Percentiles rank a stretch among this genome's conserved stretches.
Evolutionary conservation across 73 alveolate species (phyloP).

Genomic region (Tetrahymena thermophila): DNA sequence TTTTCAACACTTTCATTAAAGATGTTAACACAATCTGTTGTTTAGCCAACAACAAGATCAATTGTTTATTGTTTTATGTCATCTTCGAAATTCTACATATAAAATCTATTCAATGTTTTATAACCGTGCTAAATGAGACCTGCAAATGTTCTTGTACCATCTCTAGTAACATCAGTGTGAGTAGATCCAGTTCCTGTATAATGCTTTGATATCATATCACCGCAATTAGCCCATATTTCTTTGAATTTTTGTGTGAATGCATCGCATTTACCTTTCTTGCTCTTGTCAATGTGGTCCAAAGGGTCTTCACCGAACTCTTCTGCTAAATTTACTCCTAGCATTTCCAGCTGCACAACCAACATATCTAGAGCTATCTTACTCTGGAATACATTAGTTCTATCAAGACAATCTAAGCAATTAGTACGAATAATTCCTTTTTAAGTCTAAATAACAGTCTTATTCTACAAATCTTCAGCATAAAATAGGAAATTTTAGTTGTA

Average conservation of each 20-base stretch:
- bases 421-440: slow-evolving; percentile 82
- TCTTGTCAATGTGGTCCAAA: background rate
- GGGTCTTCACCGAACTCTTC: slow-evolving; percentile 20
- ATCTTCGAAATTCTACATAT: slow-evolving; percentile 55
- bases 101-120: slow-evolving; percentile 59
- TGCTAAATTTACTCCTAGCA: slow-evolving; percentile 15
- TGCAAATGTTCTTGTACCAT: slow-evolving; percentile 63
- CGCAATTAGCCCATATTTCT: slow-evolving; percentile 32
- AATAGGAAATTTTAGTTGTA: background rate
- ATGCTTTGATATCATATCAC: slow-evolving; percentile 13
- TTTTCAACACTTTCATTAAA: background rate
- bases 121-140: slow-evolving; percentile 82
- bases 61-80: slow-evolving; percentile 57
- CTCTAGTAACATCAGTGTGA: slow-evolving; percentile 19
- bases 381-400: slow-evolving; percentile 88
- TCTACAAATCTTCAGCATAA: background rate
- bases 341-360: slow-evolving; percentile 40
- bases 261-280: background rate
- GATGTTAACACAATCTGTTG: slow-evolving; percentile 1
- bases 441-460: background rate
- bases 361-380: slow-evolving; percentile 52
- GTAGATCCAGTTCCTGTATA: slow-evolving; percentile 39
- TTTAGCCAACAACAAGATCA: slow-evolving; percentile 32
- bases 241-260: slow-evolving; percentile 6
- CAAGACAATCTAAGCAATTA: slow-evolving; percentile 87